These are phyloP conservation scores for Coffea eugenioides DNA, from an alignment of 257 asterid genomes.

Conservation along the genomic window DNA sequence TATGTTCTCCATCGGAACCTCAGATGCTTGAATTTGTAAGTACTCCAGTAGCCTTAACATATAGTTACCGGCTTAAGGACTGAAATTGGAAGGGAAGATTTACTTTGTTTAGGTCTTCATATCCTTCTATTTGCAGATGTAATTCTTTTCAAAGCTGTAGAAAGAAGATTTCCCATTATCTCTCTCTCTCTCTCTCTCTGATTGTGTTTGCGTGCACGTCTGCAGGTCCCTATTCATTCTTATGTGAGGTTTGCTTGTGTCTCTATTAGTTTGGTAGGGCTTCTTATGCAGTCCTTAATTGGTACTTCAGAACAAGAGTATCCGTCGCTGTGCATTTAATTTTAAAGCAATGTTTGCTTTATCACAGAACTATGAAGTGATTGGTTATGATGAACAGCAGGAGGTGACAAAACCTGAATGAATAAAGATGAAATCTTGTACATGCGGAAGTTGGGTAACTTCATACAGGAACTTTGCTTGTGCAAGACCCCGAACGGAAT, in stretches of 20 bases:
- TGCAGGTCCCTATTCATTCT: not conserved
- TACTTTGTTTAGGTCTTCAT: not conserved
- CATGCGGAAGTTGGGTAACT: not conserved
- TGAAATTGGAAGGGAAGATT: not conserved
- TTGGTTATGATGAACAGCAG: not conserved
- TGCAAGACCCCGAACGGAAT: not conserved
- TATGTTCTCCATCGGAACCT: not conserved
- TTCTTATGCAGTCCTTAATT: not conserved
- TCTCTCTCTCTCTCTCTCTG: not conserved
- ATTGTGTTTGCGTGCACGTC: not conserved
- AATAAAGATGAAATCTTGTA: not conserved
- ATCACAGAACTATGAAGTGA: not conserved
- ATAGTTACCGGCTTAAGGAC: not conserved
- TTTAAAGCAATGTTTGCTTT: not conserved
- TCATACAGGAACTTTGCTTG: not conserved
- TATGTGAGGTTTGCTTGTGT: not conserved
- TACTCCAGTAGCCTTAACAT: not conserved
- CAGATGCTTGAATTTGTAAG: slow-evolving; percentile 22
- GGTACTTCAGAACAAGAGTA: not conserved
- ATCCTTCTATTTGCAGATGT: not conserved
- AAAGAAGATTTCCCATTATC: not conserved
- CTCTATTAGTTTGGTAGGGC: not conserved
- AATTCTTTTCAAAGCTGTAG: not conserved
- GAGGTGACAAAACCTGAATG: not conserved
- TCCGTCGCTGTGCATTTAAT: not conserved